Base-by-base conservation (phyloP, 2,329 filamentous ascomycete species). In the Colletotrichum cordylinicola region DNA sequence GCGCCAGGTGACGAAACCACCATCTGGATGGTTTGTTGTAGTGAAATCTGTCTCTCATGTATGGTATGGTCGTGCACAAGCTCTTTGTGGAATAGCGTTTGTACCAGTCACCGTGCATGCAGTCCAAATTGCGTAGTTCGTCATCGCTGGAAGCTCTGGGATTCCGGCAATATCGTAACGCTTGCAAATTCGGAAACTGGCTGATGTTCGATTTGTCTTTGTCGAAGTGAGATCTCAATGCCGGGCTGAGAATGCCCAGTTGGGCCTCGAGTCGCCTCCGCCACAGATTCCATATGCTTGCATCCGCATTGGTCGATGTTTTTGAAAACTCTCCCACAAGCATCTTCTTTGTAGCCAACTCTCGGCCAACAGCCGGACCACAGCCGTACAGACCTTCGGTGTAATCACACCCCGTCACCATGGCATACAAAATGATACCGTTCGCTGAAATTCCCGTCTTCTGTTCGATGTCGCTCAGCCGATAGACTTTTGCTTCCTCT, bases 341-440 rank as follows among this genome's bases (percentile, higher is more conserved):
- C 4, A n/a, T 35, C 58, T 27, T n/a, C 12, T 33, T 61, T 16
- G 8, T 29, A 18, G 29, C 58, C 58, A 61, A 13, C 18, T 31
- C 18, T 6, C 5, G 29, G 18, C 27, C 58, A 16, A 61, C 29
- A 33, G 29, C 56, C 12, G 5, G 6, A 6, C 68, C 3, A 37
- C 68, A 70, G 1, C 27, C 56, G 6, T 58, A 35, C 0, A 80
- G 72, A 1, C 81, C 81, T 27, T 69, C 33, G 18, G 70, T 48
- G 37, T 82, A 81, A 12, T 80, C 78, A 24, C 79, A 80, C 8
- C 81, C 81, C 2, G 78, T 78, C 68, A 82, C 77, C 39, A 79
- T 77, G 3, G 80, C 80, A 68, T 79, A 77, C 67, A 79, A 75
- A 3, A 81, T 65, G 62, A 81, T 64, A 62, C 78, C 78, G 29